Conservation (phyloP, 352 stramenopile species). For the Globisporangium emineosum region DNA sequence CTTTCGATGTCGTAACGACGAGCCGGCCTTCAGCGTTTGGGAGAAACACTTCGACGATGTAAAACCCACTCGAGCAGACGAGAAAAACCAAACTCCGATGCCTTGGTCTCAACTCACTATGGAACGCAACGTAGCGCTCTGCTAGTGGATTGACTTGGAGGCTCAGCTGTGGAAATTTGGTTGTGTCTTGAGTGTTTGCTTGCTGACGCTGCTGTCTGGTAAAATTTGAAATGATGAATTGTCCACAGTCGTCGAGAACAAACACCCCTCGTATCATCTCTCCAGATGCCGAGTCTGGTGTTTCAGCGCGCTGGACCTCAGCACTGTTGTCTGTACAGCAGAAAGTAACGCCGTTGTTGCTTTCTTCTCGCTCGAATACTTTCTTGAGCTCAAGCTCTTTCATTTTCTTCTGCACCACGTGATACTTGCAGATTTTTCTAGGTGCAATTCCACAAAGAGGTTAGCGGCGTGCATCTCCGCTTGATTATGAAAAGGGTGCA, state of each 20-base stretch:
- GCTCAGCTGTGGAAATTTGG: neutral
- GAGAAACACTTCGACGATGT: conserved; percentile 34
- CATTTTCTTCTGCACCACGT: conserved; percentile 24
- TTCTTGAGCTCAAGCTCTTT: conserved; percentile 25
- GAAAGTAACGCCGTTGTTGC: conserved; percentile 29
- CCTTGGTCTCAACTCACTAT: conserved; percentile 15
- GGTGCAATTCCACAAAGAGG: neutral
- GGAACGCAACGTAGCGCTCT: conserved; percentile 32
- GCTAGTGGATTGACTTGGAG: conserved; percentile 27
- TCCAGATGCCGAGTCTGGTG: neutral
- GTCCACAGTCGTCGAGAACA: conserved; percentile 30
- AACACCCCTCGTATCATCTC: conserved; percentile 13
- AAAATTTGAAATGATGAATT: conserved; percentile 21
- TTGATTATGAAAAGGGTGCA: neutral
- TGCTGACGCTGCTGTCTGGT: neutral
- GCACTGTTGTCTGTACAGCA: conserved; percentile 8
- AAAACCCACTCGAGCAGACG: conserved; percentile 40
- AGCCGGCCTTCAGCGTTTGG: conserved; percentile 23
- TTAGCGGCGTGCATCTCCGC: neutral
- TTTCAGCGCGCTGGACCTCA: conserved; percentile 9
- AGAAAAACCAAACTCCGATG: conserved; percentile 28
- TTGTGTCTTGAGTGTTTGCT: neutral
- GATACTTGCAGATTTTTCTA: conserved; percentile 34
- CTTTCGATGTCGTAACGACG: conserved; percentile 17
- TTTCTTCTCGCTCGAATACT: conserved; percentile 23